Conservation (phyloP, 768 basidiomycete genomes). For the Tricholoma terreum region DNA sequence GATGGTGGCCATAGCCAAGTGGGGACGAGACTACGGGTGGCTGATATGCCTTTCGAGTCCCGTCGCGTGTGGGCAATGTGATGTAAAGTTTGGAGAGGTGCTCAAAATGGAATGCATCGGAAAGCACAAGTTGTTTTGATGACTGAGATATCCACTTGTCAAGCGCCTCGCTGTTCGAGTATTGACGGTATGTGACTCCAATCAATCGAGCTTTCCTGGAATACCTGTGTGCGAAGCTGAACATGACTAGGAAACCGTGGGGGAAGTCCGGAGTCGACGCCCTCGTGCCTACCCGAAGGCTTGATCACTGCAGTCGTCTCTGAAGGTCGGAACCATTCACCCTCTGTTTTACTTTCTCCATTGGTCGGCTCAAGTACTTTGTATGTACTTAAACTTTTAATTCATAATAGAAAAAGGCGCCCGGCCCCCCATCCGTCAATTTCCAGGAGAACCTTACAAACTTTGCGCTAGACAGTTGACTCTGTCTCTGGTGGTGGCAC, state of each 20-base stretch:
- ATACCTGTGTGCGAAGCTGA: conserved; percentile 4
- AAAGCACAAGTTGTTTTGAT: conserved; percentile 42
- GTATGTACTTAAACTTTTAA: no score
- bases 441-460: not conserved
- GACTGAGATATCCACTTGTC: conserved; percentile 56
- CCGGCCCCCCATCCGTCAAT: not conserved
- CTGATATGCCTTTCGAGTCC: conserved; percentile 40
- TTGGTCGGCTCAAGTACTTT: no score
- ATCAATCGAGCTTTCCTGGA: conserved; percentile 6
- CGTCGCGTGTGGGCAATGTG: conserved; percentile 73
- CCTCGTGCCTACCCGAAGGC: no score
- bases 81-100: conserved; percentile 62
- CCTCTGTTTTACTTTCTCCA: no score
- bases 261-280: no score
- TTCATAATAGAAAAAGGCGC: no score
- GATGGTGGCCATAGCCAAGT: conserved; percentile 63
- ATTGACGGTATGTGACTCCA: not conserved
- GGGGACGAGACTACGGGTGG: conserved; percentile 39
- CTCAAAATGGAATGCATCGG: conserved; percentile 52
- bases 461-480: no score
- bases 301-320: no score
- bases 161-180: conserved; percentile 23
- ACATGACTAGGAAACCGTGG: not conserved
- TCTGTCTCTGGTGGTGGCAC: conserved; percentile 8
- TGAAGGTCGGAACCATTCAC: no score